Base-by-base conservation (phyloP, 768 basidiomycete species). In the Kwoniella europaea region DNA sequence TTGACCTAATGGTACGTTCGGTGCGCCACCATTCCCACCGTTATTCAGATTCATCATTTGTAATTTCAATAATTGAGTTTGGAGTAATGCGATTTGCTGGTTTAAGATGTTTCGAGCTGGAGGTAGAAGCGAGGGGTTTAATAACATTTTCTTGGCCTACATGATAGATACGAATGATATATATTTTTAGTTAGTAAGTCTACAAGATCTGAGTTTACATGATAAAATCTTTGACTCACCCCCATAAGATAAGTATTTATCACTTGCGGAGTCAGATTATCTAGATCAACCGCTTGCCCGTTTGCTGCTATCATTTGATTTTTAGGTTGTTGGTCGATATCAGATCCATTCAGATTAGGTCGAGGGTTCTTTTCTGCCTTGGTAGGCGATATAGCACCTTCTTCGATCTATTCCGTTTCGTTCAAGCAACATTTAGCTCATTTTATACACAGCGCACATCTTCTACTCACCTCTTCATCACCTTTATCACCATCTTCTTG, bases 401-500 rank as follows among this genome's bases (percentile, higher is more conserved):
- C 69, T 57, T 71, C 69, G 50, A 65, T 22, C 57, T 71, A 6
- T 6, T 35, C 1, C 35, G 7, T 35, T 35, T 1, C 0, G 35
- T 1, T 0, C 1, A 1, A 35, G 35, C 1, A 35, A 4, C 1
- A 35, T 35, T 35, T 35, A 35, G 35, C 35, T 35, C 35, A 35
- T 9, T 35, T n/a, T n/a, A n/a, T n/a, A n/a, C n/a, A n/a, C n/a
- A n/a, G n/a, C n/a, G n/a, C n/a, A n/a, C n/a, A n/a, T n/a, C n/a
- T n/a, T n/a, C n/a, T n/a, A n/a, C 67, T 24, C 27, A 68, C 67
- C 52, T 85, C 83, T 65, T 83, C 86, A 76, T 90, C 90, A 12
- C 70, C 50, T 52, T 70, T 60, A 18, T 72, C 69, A 15, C 54
- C 64, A 42, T 77, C 74, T 4, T 52, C 58, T 60, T 60, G 58